A percentile compares a stretch with the other conserved stretches of the same genome.
Conservation (phyloP, 2,329 filamentous ascomycete species). For the Phyllosticta paracitricarpa region DNA sequence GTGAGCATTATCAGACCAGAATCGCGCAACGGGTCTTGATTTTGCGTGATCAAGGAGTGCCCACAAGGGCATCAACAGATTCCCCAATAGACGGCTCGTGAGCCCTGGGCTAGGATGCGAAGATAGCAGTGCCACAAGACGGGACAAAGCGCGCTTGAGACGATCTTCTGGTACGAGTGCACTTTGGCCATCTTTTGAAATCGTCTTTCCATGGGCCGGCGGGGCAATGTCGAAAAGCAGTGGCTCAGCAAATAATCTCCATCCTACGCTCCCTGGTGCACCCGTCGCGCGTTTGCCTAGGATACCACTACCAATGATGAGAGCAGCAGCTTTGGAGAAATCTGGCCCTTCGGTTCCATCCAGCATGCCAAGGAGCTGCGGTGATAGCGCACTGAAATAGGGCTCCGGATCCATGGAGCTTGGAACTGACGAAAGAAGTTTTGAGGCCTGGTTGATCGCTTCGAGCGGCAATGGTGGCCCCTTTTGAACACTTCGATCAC, state of each 20-base stretch:
- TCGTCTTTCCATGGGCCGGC: neutral
- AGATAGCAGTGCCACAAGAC: conserved; percentile 47
- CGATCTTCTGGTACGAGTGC: conserved; percentile 33
- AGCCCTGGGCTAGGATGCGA: conserved; percentile 60
- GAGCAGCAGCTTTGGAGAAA: conserved; percentile 48
- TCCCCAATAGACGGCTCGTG: conserved; percentile 50
- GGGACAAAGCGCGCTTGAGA: conserved; percentile 43
- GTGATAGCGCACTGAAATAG: conserved; percentile 53
- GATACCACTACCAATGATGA: conserved; percentile 57
- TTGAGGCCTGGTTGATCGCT: conserved; percentile 53
- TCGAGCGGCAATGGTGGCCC: conserved; percentile 57
- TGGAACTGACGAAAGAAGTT: conserved; percentile 52
- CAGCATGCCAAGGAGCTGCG: conserved; percentile 52
- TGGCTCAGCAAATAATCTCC: conserved; percentile 52
- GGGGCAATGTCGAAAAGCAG: conserved; percentile 44
- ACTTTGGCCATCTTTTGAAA: conserved; percentile 4
- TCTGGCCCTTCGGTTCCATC: conserved; percentile 51
- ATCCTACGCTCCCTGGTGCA: conserved; percentile 51
- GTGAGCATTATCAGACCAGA: conserved; percentile 37
- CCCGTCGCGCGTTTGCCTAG: conserved; percentile 54
- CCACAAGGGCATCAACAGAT: conserved; percentile 55
- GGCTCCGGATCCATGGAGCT: conserved; percentile 41
- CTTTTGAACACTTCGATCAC: conserved; percentile 26
- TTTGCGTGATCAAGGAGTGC: conserved; percentile 45
- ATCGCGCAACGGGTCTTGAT: conserved; percentile 22